phyloP scores from a whole-genome alignment of 768 basidiomycete genomes.

The Thelephora ganbajun region DNA sequence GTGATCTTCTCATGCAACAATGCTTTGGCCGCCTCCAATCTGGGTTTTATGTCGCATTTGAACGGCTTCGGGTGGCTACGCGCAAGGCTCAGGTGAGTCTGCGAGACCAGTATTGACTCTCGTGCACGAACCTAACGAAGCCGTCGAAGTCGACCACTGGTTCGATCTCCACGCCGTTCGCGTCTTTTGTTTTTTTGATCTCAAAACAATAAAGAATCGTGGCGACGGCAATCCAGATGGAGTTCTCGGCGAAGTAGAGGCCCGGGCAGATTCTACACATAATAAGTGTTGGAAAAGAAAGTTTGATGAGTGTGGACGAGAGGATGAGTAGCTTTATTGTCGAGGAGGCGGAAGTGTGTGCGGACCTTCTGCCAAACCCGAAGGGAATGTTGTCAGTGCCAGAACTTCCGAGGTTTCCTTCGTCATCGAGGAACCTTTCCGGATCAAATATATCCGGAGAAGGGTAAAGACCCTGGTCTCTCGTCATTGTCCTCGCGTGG shows the following conservation, averaged over 20 bases:
- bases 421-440: constrained; percentile 13
- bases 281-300: too few species aligned
- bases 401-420: constrained; percentile 6
- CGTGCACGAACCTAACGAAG: constrained; percentile 10
- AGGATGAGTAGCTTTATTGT: too few species aligned
- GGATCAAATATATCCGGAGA: constrained; percentile 10
- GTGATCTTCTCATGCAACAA: constrained; percentile 2
- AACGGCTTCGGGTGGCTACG: constrained; percentile 9
- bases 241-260: constrained; percentile 14
- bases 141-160: constrained; percentile 12
- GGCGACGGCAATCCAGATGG: constrained; percentile 14
- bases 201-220: constrained; percentile 13
- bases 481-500: constrained; percentile 11
- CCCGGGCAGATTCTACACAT: constrained; percentile 16
- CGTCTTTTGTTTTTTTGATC: constrained; percentile 11
- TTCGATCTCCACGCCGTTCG: constrained; percentile 10
- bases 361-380: constrained; percentile 12
- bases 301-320: too few species aligned
- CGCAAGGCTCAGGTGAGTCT: not conserved
- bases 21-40: constrained; percentile 7
- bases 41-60: constrained; percentile 9
- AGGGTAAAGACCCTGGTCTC: constrained; percentile 10
- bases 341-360: too few species aligned
- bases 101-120: not conserved
- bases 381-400: constrained; percentile 9